Conservation (phyloP, 495 filamentous ascomycete species). For the Staphylotrichum longicolle region DNA sequence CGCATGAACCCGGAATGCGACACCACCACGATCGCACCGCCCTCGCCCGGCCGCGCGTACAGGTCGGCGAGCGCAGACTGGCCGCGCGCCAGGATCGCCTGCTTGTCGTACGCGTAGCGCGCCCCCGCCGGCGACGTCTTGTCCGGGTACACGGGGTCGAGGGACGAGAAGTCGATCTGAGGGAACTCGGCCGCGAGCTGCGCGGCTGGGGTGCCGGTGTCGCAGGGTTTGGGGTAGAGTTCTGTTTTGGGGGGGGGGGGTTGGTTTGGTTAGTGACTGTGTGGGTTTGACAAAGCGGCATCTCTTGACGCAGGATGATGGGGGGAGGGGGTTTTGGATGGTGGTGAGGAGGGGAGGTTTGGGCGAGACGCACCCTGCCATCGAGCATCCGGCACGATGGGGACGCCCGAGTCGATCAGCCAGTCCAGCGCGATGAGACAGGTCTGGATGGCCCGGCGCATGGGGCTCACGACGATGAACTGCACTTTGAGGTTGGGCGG, state of each 20-base stretch:
- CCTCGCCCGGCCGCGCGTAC: slow-evolving; percentile 43
- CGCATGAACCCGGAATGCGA: slow-evolving; percentile 57
- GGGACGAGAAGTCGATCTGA: slow-evolving; percentile 46
- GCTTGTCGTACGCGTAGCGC: slow-evolving; percentile 45
- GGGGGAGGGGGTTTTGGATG: too few relatives aligned
- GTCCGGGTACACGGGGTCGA: slow-evolving; percentile 53
- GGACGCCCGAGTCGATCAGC: slow-evolving; percentile 47
- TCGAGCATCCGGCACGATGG: slow-evolving; percentile 48
- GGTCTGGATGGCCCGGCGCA: slow-evolving; percentile 56
- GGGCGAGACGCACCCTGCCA: slow-evolving; percentile 38
- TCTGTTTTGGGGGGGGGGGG: slow-evolving; percentile 30
- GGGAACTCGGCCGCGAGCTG: slow-evolving; percentile 48
- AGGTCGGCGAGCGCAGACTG: slow-evolving; percentile 45
- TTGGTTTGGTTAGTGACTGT: too few relatives aligned
- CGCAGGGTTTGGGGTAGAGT: slow-evolving; percentile 55
- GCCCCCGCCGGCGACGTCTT: slow-evolving; percentile 45
- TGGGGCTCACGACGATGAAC: slow-evolving; percentile 54
- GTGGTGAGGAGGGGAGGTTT: not conserved
- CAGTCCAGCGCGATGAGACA: slow-evolving; percentile 47
- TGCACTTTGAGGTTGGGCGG: slow-evolving; percentile 45
- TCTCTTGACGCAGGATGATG: too few relatives aligned
- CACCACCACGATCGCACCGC: slow-evolving; percentile 49
- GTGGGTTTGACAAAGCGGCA: too few relatives aligned
- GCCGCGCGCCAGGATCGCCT: slow-evolving; percentile 46
- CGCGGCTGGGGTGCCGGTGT: slow-evolving; percentile 46